Conservation (phyloP, 345 rosid species). For the Salix udensis region DNA sequence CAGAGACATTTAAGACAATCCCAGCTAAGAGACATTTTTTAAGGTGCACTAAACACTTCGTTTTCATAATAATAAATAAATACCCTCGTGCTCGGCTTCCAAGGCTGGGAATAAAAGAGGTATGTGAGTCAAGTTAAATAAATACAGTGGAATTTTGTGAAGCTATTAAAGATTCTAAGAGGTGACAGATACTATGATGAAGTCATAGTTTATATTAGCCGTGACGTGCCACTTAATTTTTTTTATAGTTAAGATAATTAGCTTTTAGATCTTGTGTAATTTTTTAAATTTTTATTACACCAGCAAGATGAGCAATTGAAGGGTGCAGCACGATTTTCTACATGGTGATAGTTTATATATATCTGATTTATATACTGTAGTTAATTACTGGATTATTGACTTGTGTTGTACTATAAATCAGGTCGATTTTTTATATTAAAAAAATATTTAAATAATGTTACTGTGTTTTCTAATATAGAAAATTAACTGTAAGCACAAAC, state of each 20-base stretch:
- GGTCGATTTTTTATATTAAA: too few species aligned
- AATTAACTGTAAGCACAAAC: too few species aligned
- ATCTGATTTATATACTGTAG: too few species aligned
- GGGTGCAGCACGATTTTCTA: too few species aligned
- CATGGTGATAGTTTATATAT: too few species aligned
- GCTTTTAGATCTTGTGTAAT: constrained; percentile 35
- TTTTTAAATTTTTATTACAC: neutral
- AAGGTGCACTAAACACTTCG: neutral
- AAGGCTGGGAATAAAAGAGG: constrained; percentile 9
- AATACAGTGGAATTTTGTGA: neutral
- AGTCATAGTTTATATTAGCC: neutral
- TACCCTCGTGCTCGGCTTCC: neutral
- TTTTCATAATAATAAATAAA: too few species aligned
- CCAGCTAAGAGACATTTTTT: neutral
- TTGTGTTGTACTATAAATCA: too few species aligned
- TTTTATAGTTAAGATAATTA: neutral
- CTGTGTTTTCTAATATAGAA: too few species aligned
- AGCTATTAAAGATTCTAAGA: neutral
- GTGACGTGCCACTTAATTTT: neutral
- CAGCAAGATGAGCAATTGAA: neutral
- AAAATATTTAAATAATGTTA: too few species aligned
- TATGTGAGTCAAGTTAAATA: constrained; percentile 15
- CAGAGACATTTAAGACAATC: neutral
- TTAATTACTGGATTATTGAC: too few species aligned
- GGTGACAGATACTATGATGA: neutral